Evolutionary conservation across 2,329 filamentous ascomycete genomes (phyloP).

Genomic region (Anthostomella pinea): DNA sequence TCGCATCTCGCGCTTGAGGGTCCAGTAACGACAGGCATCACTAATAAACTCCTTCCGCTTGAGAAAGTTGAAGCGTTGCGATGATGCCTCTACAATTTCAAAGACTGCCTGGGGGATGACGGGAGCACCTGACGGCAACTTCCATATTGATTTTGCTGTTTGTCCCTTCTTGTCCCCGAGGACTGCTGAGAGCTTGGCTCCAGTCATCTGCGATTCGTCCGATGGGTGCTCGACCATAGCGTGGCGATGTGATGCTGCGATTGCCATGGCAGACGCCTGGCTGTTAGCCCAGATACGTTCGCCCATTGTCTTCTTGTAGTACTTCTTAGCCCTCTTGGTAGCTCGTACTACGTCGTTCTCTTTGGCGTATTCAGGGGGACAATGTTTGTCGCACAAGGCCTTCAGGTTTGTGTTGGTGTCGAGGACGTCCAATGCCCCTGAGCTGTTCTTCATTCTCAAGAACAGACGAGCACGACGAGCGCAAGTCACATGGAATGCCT

Average conservation of each 20-base stretch:
- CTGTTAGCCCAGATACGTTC: slow-evolving; percentile 90
- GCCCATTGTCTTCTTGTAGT: slow-evolving; percentile 86
- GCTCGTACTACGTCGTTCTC: slow-evolving; percentile 82
- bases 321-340: slow-evolving; percentile 78
- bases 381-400: slow-evolving; percentile 94
- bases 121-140: slow-evolving; percentile 88
- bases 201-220: slow-evolving; percentile 81
- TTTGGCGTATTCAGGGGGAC: slow-evolving; percentile 80
- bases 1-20: slow-evolving; percentile 88
- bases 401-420: slow-evolving; percentile 81
- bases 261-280: slow-evolving; percentile 75
- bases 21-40: slow-evolving; percentile 97
- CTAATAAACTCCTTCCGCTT: slow-evolving; percentile 91
- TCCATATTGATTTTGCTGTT: slow-evolving; percentile 73
- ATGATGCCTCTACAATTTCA: slow-evolving; percentile 77
- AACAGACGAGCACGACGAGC: slow-evolving; percentile 84
- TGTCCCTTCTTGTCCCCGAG: slow-evolving; percentile 74
- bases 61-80: slow-evolving; percentile 74
- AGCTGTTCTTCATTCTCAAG: slow-evolving; percentile 93
- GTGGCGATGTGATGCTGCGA: slow-evolving; percentile 70
- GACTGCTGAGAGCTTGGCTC: slow-evolving; percentile 73
- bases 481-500: slow-evolving; percentile 96
- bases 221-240: slow-evolving; percentile 65
- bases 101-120: slow-evolving; percentile 89
- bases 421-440: slow-evolving; percentile 73